Evolutionary conservation across 768 basidiomycete genomes (phyloP), one percentile per base, ranked within the genome.

Genomic region (Chalciporus sphaerocephalus): DNA sequence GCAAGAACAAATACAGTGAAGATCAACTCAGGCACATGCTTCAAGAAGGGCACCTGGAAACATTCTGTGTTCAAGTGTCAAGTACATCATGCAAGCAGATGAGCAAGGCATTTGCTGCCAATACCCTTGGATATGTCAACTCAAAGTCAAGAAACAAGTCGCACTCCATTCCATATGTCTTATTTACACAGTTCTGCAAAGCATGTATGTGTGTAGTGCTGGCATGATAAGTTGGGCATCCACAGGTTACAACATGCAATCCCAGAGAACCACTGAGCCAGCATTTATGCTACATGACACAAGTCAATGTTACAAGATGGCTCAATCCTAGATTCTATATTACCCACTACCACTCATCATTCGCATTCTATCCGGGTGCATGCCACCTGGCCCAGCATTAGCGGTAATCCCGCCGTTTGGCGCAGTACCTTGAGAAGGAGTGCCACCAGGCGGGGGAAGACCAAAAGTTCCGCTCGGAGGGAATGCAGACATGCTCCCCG

Each of bases 341-440:
- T 42, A 58, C 36, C 61, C 51, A 33, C 66, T 55, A 40, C 48
- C 36, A 25, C 65, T 75, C 83, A 92, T 80, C 88, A 92, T 90
- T 47, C 87, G 75, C 64, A 87, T 56, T 47, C 89, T 77, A 66
- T 92, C 89, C 9, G 89, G 89, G 62, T 92, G 89, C 53, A 92
- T 90, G n/a, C 74, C 76, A n/a, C 74, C 80, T 34, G 84, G 81
- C 16, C 76, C 75, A 16, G 62, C 62, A 54, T 53, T 63, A 17
- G 62, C 62, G 4, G 74, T 67, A 38, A 44, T 2, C 3, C 50
- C 60, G 32, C 51, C 55, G 21, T 52, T 49, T 54, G 51, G 73
- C 38, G 76, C 65, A 49, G 78, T 73, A 23, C 38, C 48, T 21
- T 47, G 55, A 15, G 77, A 72, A 40, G 80, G 76, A 61, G 39